phyloP scores from a whole-genome alignment of 352 stramenopile species.

The Bremia lactucae region DNA sequence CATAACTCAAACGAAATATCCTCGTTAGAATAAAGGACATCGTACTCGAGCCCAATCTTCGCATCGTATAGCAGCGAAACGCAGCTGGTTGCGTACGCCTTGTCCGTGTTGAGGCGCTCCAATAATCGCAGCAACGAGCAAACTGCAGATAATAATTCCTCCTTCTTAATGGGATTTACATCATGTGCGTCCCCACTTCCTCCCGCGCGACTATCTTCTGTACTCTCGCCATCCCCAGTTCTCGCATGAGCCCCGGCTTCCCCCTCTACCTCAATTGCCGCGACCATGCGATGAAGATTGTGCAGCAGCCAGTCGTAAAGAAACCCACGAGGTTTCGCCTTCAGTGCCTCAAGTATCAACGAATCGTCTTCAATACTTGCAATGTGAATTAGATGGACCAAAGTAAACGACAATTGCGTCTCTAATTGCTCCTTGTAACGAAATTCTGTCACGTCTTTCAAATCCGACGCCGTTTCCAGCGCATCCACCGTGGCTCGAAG shows the following conservation, averaged over 20 bases:
- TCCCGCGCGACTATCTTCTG: constrained; percentile 14
- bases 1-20: constrained; percentile 76
- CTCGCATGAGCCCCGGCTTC: constrained; percentile 13
- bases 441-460: constrained; percentile 84
- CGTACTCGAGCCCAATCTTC: constrained; percentile 72
- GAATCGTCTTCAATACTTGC: constrained; percentile 60
- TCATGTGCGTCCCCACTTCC: constrained; percentile 57
- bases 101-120: constrained; percentile 47
- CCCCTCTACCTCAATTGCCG: constrained; percentile 46
- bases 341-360: constrained; percentile 54
- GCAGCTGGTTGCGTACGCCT: constrained; percentile 48
- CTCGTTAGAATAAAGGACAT: constrained; percentile 72
- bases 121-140: constrained; percentile 66
- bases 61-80: constrained; percentile 73
- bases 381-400: constrained; percentile 75
- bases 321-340: constrained; percentile 55
- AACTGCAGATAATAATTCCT: constrained; percentile 67
- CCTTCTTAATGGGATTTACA: constrained; percentile 72
- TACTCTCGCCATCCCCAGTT: constrained; percentile 19
- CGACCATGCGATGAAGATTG: constrained; percentile 77
- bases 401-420: constrained; percentile 77
- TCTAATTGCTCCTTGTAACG: constrained; percentile 86
- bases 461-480: constrained; percentile 71
- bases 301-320: constrained; percentile 86
- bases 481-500: constrained; percentile 60